These are phyloP conservation scores for Boletus insuetus DNA, from an alignment of 768 basidiomycete species.

Conservation along the genomic window DNA sequence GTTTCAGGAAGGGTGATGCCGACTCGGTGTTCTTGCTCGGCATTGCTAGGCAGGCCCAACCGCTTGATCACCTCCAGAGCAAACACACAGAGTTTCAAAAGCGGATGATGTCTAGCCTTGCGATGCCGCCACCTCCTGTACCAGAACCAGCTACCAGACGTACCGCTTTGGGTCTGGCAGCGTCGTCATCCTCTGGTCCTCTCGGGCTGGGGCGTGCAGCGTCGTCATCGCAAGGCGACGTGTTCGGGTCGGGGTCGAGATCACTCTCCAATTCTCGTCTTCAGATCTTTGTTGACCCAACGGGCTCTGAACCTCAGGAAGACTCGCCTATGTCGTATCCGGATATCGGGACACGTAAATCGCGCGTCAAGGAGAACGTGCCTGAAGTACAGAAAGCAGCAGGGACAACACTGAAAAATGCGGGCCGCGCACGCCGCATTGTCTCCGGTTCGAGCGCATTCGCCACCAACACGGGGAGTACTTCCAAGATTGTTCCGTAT, in stretches of 20 bases:
- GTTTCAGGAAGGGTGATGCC: conserved; percentile 75
- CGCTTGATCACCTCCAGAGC: conserved; percentile 74
- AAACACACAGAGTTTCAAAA: conserved; percentile 87
- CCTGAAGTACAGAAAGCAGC: conserved; percentile 65
- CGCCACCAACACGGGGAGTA: conserved; percentile 21
- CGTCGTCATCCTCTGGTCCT: conserved; percentile 34
- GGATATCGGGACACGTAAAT: conserved; percentile 75
- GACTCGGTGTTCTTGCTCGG: conserved; percentile 88
- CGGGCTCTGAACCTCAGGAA: conserved; percentile 47
- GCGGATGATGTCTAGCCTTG: conserved; percentile 70
- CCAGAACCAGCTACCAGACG: conserved; percentile 40
- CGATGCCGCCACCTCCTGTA: conserved; percentile 36
- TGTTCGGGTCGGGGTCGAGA: conserved; percentile 32
- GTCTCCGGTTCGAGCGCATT: conserved; percentile 34
- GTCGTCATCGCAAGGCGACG: conserved; percentile 24
- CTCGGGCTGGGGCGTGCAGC: conserved; percentile 11
- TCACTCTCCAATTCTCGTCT: conserved; percentile 55
- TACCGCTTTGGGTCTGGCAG: conserved; percentile 44
- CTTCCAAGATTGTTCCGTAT: conserved; percentile 63
- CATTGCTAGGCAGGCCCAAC: conserved; percentile 76
- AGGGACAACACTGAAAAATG: conserved; percentile 64
- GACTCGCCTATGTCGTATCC: conserved; percentile 53
- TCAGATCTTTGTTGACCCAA: conserved; percentile 72
- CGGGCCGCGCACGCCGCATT: conserved; percentile 54
- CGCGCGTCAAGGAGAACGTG: conserved; percentile 76